These are phyloP conservation scores for Ogataea nitratoaversa DNA, from an alignment of 805 yeast genomes.

Conservation along the genomic window DNA sequence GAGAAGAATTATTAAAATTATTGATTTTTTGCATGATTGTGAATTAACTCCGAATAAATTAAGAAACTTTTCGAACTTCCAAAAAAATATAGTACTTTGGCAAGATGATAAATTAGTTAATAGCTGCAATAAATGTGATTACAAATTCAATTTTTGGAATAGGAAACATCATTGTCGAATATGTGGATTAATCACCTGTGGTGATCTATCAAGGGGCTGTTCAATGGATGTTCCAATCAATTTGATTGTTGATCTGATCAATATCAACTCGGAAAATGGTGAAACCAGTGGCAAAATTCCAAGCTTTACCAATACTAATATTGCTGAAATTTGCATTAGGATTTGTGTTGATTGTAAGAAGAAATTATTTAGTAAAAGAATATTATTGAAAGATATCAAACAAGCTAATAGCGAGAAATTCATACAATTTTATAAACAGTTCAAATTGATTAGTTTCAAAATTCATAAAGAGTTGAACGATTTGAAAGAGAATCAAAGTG, in stretches of 20 bases:
- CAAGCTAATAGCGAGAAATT: conserved; percentile 31
- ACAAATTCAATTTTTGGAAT: conserved; percentile 47
- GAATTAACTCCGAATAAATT: conserved; percentile 7
- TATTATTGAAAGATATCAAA: conserved; percentile 38
- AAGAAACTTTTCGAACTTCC: conserved; percentile 32
- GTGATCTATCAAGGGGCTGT: conserved; percentile 56
- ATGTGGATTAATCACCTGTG: conserved; percentile 84
- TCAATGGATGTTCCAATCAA: conserved; percentile 65
- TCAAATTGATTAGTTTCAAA: conserved; percentile 21
- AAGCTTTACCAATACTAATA: conserved; percentile 6
- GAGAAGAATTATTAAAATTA: conserved; percentile 50
- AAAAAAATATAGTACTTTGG: conserved; percentile 60
- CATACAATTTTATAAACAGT: conserved; percentile 33
- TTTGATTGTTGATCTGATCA: conserved; percentile 36
- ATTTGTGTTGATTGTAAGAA: conserved; percentile 70
- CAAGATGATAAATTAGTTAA: conserved; percentile 43
- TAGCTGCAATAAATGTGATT: conserved; percentile 62
- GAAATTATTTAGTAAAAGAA: conserved; percentile 52
- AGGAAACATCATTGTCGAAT: conserved; percentile 90
- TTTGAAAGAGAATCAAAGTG: too few relatives aligned
- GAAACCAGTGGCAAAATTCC: background rate
- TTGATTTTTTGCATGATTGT: conserved; percentile 10
- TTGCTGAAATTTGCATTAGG: conserved; percentile 38
- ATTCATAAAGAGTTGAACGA: conserved; percentile 22
- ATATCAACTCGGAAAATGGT: conserved; percentile 13